Evolutionary conservation across 495 filamentous ascomycete species (phyloP), one percentile per base, ranked within the genome.

Genomic region (Penicillium fimorum): DNA sequence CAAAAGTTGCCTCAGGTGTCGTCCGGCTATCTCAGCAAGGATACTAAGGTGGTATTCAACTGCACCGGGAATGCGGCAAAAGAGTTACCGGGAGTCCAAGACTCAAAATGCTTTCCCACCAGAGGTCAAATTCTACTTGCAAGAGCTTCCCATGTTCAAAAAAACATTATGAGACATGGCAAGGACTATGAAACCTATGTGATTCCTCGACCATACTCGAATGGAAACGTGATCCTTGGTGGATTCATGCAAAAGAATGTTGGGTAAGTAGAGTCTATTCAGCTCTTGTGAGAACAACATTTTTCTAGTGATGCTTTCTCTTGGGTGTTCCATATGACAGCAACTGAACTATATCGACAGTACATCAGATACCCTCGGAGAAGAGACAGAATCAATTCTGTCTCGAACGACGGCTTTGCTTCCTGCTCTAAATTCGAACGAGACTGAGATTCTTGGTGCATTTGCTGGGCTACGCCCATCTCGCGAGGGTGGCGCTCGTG

Each of bases 81-180:
- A 38, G 58, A 58, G 7, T 55, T 70, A 20, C 41, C 59, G 6
- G 69, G 67, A 9, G 67, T 72, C 4, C 40, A 55, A 32, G 69
- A 72, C 42, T 40, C 42, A 2, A 67, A 66, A 47, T 63, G 57
- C 45, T 72, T 55, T 40, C 68, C 70, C 13, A 74, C 73, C 0
- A 56, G 72, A 33, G 76, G 74, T 0, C 76, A 77, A 49, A 69
- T 77, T 8, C 61, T 77, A 5, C 60, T 78, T 2, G 68, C 68
- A 8, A 69, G 63, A 29, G 71, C 72, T 12, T 65, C 73, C 3
- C 58, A 56, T 1, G 59, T 71, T 12, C 53, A 53, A 40, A 43
- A 56, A 9, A 71, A 69, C 51, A 61, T 64, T 4, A 73, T 73
- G 70, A 58, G 68, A 11, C 69, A 73, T 54, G 69, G 70, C 0